A percentile compares a stretch with the other conserved stretches of the same genome.
These are phyloP conservation scores for Penicillium brevicompactum DNA, from an alignment of 2,329 filamentous ascomycete genomes.

Conservation along the genomic window DNA sequence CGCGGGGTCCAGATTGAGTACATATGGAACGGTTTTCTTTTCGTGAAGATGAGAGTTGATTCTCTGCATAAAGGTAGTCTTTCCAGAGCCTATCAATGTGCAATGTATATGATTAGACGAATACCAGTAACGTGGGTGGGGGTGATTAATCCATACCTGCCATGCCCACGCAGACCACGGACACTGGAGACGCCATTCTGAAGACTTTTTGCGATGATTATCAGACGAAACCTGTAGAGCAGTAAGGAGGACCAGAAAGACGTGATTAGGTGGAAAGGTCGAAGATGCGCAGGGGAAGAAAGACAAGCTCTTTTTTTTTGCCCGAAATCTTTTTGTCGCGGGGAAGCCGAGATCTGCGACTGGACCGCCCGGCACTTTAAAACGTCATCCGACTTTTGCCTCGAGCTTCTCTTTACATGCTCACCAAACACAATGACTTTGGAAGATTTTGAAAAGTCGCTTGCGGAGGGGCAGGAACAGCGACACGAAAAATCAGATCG, in stretches of 20 bases:
- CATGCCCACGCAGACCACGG: conserved; percentile 96
- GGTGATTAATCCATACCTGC: conserved; percentile 63
- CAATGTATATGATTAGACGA: conserved; percentile 5
- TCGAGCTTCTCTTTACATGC: conserved; percentile 20
- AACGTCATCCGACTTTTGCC: conserved; percentile 36
- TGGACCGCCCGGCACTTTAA: conserved; percentile 32
- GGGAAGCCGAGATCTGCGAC: conserved; percentile 30
- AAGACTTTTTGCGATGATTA: background rate
- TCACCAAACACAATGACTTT: conserved; percentile 53
- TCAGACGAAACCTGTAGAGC: background rate
- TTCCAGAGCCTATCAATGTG: conserved; percentile 72
- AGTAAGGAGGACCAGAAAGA: background rate
- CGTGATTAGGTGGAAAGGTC: background rate
- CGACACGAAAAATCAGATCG: conserved; percentile 41
- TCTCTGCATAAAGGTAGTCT: conserved; percentile 99
- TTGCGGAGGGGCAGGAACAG: conserved; percentile 60
- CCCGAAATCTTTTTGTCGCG: conserved; percentile 32
- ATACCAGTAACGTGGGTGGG: conserved; percentile 1
- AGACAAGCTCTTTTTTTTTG: conserved; percentile 23
- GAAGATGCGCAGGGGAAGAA: conserved; percentile 8
- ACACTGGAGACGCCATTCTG: conserved; percentile 58
- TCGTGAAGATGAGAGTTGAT: conserved; percentile 91
- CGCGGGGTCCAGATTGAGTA: conserved; percentile 95
- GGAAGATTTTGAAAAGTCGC: conserved; percentile 76
- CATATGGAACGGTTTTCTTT: conserved; percentile 80